phyloP scores from a whole-genome alignment of 305 asterid species.

The Solanum chacoense region DNA sequence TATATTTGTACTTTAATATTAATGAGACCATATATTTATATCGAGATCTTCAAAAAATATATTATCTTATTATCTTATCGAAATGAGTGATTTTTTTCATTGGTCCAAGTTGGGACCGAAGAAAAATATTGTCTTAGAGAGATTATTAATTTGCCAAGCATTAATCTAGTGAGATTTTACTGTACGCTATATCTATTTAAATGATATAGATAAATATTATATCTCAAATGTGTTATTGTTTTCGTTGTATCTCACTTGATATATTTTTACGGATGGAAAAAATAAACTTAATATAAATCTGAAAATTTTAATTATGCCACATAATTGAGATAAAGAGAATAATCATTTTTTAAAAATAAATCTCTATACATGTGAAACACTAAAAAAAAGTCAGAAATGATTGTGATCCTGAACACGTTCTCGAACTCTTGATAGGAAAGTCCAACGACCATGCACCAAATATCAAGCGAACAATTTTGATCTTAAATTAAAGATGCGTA shows the following conservation, averaged over 20 bases:
- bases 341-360: not conserved
- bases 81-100: too few relatives aligned
- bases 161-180: too few relatives aligned
- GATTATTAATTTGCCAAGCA: too few relatives aligned
- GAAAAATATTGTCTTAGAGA: too few relatives aligned
- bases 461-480: not conserved
- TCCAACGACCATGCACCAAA: not conserved
- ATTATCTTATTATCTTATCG: too few relatives aligned
- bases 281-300: not conserved
- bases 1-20: too few relatives aligned
- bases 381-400: not conserved
- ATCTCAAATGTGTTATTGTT: not conserved
- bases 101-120: too few relatives aligned
- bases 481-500: too few relatives aligned
- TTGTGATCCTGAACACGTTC: not conserved
- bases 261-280: not conserved
- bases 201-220: not conserved
- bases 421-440: not conserved
- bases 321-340: not conserved
- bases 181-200: too few relatives aligned
- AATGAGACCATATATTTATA: too few relatives aligned
- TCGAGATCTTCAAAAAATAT: too few relatives aligned
- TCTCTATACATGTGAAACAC: not conserved
- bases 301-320: not conserved
- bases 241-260: not conserved